phyloP scores from a whole-genome alignment of 2,329 filamentous ascomycete species.

The Polychaeton citri region DNA sequence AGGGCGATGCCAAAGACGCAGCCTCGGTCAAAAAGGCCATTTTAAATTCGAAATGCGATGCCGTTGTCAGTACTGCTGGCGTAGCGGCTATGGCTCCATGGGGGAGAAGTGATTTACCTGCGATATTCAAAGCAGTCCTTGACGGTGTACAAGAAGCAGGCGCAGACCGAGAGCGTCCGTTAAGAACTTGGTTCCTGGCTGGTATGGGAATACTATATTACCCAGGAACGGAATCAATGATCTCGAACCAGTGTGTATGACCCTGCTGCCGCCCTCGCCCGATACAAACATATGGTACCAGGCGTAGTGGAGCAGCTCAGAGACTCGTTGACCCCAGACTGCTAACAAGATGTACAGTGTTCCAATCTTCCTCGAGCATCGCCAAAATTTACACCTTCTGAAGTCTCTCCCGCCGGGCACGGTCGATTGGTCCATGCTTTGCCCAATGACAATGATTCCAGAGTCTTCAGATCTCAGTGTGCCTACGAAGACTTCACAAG shows the following conservation, averaged over 20 bases:
- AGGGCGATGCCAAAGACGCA: slow-evolving; percentile 26
- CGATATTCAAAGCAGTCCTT: slow-evolving; percentile 24
- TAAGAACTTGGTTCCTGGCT: slow-evolving; percentile 27
- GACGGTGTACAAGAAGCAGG: slow-evolving; percentile 22
- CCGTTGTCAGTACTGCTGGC: slow-evolving; percentile 28
- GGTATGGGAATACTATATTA: slow-evolving; percentile 24
- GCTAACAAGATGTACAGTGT: slow-evolving; percentile 13
- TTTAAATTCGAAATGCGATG: slow-evolving; percentile 24
- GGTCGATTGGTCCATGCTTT: slow-evolving; percentile 28
- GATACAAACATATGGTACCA: too few species aligned
- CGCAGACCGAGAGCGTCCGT: slow-evolving; percentile 18
- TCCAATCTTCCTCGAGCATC: slow-evolving; percentile 24
- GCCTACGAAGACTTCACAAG: slow-evolving; percentile 13
- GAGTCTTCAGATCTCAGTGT: slow-evolving; percentile 18
- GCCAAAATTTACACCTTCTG: slow-evolving; percentile 19
- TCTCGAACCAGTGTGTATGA: slow-evolving; percentile 22
- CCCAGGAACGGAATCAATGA: slow-evolving; percentile 21
- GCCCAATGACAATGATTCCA: slow-evolving; percentile 24
- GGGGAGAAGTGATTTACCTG: slow-evolving; percentile 23
- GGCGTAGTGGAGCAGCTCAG: too few species aligned
- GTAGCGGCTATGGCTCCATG: slow-evolving; percentile 25
- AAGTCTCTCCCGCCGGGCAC: slow-evolving; percentile 15
- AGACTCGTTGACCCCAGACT: slow-evolving; percentile 2
- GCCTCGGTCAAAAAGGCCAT: slow-evolving; percentile 23
- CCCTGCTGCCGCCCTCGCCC: slow-evolving; percentile 1